These are phyloP conservation scores for Eucalyptus fibrosa DNA, from an alignment of 345 rosid genomes.

Conservation along the genomic window DNA sequence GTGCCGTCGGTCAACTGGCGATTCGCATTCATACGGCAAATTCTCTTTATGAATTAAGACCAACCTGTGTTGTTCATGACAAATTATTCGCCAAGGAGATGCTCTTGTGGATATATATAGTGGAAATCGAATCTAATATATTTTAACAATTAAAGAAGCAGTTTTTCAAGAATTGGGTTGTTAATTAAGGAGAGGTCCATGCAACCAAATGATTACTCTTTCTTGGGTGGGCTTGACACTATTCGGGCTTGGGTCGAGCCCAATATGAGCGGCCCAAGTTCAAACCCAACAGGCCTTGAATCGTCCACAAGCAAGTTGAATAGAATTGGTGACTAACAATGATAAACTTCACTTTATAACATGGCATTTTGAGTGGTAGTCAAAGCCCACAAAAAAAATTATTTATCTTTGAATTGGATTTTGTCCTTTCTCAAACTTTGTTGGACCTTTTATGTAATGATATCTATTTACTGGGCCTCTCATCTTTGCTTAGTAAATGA, in stretches of 20 bases:
- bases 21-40: background rate
- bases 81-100: background rate
- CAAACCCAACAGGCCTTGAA: background rate
- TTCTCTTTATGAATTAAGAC: background rate
- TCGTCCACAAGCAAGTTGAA: background rate
- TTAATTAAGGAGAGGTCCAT: background rate
- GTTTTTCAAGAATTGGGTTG: background rate
- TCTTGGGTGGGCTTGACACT: background rate
- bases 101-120: background rate
- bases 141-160: background rate
- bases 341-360: background rate
- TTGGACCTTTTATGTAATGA: no score
- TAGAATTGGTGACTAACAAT: background rate
- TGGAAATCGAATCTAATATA: background rate
- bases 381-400: no score
- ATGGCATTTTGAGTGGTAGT: background rate
- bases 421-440: rapidly evolving
- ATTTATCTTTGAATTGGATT: rapidly evolving
- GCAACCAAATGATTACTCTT: background rate
- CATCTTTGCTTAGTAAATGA: no score
- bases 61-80: background rate
- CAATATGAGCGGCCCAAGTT: background rate
- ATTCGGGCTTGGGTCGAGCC: background rate
- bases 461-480: rapidly evolving
- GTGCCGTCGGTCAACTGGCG: background rate